phyloP scores from a whole-genome alignment of 495 filamentous ascomycete species.

The Bombardia bombarda region DNA sequence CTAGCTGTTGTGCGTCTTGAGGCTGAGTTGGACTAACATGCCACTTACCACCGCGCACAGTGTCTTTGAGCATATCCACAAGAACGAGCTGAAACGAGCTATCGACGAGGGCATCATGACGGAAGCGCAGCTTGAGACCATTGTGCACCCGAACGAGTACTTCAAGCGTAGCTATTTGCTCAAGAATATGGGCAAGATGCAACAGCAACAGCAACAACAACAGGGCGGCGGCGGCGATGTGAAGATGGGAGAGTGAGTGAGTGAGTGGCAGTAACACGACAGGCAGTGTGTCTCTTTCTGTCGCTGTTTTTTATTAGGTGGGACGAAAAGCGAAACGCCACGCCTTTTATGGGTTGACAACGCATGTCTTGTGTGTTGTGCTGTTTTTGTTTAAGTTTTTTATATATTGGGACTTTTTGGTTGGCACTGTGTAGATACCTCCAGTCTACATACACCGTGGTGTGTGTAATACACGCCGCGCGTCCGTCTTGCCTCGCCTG shows the following conservation, averaged over 20 bases:
- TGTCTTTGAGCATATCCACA: conserved; percentile 86
- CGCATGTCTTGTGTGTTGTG: not conserved
- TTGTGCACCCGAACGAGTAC: conserved; percentile 96
- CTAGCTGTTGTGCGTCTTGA: not conserved
- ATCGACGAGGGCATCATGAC: conserved; percentile 76
- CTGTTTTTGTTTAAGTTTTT: not conserved
- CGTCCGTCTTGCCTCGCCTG: too few relatives aligned
- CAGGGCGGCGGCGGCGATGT: conserved; percentile 28
- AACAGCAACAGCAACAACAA: not conserved
- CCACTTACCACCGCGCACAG: conserved; percentile 14
- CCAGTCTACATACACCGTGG: too few relatives aligned
- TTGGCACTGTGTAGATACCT: too few relatives aligned
- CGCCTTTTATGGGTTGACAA: too few relatives aligned
- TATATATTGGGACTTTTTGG: too few relatives aligned
- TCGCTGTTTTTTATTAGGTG: not conserved
- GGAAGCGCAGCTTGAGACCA: conserved; percentile 79
- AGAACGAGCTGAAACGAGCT: conserved; percentile 78
- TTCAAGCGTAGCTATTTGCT: conserved; percentile 89
- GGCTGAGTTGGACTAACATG: not conserved
- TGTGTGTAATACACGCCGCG: too few relatives aligned
- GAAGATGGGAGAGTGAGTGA: conserved; percentile 36
- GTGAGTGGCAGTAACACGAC: not conserved
- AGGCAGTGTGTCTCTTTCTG: not conserved
- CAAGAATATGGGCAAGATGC: conserved; percentile 54
- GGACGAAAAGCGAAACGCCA: too few relatives aligned